phyloP scores from a whole-genome alignment of 75 land plant genomes.

The Cryptomeria japonica region DNA sequence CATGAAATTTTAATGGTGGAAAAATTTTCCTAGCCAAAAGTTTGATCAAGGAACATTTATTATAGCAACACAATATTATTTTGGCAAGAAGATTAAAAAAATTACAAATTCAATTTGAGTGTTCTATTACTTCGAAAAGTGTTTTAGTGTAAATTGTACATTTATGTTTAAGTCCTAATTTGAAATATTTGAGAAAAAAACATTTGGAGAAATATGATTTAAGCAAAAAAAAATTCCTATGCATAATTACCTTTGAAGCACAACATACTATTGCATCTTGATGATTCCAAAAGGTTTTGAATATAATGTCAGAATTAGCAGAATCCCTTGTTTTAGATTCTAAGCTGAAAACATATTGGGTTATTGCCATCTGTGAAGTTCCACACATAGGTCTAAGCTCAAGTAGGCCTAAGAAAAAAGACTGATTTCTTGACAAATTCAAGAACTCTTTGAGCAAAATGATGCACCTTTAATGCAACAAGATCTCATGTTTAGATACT shows the following conservation, averaged over 20 bases:
- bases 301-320: conserved; percentile 25
- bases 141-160: background rate
- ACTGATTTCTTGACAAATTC: conserved; percentile 25
- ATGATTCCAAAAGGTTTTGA: conserved; percentile 33
- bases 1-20: background rate
- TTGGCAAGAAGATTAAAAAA: background rate
- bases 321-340: conserved; percentile 19
- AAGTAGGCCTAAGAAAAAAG: conserved; percentile 10
- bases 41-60: background rate
- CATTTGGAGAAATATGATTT: background rate
- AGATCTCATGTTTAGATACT: conserved; percentile 20
- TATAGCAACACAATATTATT: background rate
- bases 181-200: background rate
- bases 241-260: conserved; percentile 29
- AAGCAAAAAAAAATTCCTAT: background rate
- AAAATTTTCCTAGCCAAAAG: background rate
- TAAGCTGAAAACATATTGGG: background rate
- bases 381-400: too few relatives aligned
- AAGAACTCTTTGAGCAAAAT: conserved; percentile 23
- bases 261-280: conserved; percentile 38
- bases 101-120: background rate
- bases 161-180: background rate
- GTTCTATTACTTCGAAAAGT: background rate
- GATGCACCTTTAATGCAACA: conserved; percentile 24
- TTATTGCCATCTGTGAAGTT: conserved; percentile 9